These are phyloP conservation scores for Moesziomyces aphidis DNA, from an alignment of 1,284 basidiomycete genomes.

Conservation along the genomic window DNA sequence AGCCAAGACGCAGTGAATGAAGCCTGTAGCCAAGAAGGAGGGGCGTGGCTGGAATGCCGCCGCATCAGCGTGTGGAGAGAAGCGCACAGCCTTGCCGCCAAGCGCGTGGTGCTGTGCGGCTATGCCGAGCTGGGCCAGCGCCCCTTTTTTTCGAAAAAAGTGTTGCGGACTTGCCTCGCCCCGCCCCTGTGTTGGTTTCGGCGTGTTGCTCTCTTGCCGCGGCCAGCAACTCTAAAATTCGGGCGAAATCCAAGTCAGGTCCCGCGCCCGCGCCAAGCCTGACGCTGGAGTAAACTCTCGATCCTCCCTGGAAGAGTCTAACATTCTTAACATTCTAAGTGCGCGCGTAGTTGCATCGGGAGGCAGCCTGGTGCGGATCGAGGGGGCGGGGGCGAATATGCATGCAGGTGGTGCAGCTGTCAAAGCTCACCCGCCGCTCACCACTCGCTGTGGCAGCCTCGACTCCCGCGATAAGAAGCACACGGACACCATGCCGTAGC, in stretches of 20 bases:
- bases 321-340: neutral
- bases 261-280: neutral
- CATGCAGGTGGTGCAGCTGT: conserved; percentile 11
- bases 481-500: neutral
- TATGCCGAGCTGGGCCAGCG: neutral
- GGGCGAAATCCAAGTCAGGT: neutral
- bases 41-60: too few species aligned
- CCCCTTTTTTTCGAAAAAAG: neutral
- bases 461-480: neutral
- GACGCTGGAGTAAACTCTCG: too few species aligned
- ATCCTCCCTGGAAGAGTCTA: neutral
- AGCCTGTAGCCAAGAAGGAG: too few species aligned
- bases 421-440: neutral
- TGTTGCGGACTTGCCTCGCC: neutral
- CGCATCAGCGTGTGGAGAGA: neutral
- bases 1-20: too few species aligned
- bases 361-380: neutral
- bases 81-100: neutral
- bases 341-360: too few species aligned
- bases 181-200: conserved; percentile 17
- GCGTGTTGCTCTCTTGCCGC: conserved; percentile 2
- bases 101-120: neutral
- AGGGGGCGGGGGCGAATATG: neutral
- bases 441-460: neutral
- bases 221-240: conserved; percentile 2